phyloP scores from a whole-genome alignment of 176 grass and related monocot genomes.

The Bolboschoenus planiculmis region DNA sequence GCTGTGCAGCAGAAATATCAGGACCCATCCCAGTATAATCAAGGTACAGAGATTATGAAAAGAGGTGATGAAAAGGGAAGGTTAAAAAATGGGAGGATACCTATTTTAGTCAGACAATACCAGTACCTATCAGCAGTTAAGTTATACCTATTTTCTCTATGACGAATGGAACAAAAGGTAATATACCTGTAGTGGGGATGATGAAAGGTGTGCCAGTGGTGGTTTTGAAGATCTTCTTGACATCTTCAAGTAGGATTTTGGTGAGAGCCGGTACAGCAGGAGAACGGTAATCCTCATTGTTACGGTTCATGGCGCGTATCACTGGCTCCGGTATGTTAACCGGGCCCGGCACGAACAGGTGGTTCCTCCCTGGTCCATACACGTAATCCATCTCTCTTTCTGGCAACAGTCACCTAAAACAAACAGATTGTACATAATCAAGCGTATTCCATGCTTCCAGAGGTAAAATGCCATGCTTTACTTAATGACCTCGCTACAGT shows the following conservation, averaged over 20 bases:
- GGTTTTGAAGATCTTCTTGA: constrained; percentile 99
- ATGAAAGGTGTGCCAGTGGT: constrained; percentile 72
- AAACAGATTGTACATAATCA: neutral
- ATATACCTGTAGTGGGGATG: constrained; percentile 70
- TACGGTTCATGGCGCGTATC: constrained; percentile 81
- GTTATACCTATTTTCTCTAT: neutral
- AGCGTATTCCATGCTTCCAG: too few relatives aligned
- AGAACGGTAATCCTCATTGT: constrained; percentile 98
- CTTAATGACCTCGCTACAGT: neutral
- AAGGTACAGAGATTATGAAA: neutral
- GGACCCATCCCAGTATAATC: too few relatives aligned
- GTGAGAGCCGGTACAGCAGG: constrained; percentile 71
- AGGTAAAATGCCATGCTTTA: neutral
- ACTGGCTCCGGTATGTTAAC: constrained; percentile 92
- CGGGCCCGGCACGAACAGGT: constrained; percentile 89
- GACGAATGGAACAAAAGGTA: neutral
- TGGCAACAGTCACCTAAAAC: neutral
- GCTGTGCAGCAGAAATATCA: too few relatives aligned
- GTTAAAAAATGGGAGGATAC: neutral
- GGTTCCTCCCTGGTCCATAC: constrained; percentile 77
- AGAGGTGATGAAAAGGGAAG: neutral
- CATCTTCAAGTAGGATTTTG: constrained; percentile 78
- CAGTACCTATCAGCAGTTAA: neutral
- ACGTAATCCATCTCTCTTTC: constrained; percentile 67
- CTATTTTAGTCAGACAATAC: neutral